Conservation (phyloP, 164 flowering plant species). For the Magnolia sinica region DNA sequence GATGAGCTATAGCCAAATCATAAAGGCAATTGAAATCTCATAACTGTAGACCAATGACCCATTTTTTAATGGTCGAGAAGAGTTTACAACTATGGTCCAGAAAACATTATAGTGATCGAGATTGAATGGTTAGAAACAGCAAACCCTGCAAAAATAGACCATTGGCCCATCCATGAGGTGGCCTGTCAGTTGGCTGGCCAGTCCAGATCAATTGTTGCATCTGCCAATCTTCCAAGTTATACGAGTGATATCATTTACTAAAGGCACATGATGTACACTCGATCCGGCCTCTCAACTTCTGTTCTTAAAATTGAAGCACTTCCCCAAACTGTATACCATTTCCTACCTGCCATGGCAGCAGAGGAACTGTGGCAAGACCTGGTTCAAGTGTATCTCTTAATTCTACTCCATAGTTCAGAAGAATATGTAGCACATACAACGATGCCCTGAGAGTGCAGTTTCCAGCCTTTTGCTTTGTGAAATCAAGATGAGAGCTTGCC, state of each 20-base stretch:
- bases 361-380: slow-evolving; percentile 70
- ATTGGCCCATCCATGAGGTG: background rate
- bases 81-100: background rate
- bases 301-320: background rate
- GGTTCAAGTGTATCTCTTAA: slow-evolving; percentile 72
- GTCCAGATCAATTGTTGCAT: background rate
- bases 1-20: background rate
- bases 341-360: slow-evolving; percentile 93
- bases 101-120: background rate
- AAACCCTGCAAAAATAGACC: background rate
- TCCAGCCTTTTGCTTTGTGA: slow-evolving; percentile 48
- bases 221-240: background rate
- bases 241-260: background rate
- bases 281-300: background rate
- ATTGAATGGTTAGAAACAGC: background rate
- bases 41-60: background rate
- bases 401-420: slow-evolving; percentile 88
- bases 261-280: background rate
- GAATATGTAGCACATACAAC: slow-evolving; percentile 68
- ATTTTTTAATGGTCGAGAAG: background rate
- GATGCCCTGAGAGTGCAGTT: slow-evolving; percentile 71
- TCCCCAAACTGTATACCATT: slow-evolving; percentile 11
- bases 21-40: background rate
- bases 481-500: slow-evolving; percentile 32
- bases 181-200: background rate